Conservation (phyloP, 2,329 filamentous ascomycete species). For the Exophiala aquamarina region DNA sequence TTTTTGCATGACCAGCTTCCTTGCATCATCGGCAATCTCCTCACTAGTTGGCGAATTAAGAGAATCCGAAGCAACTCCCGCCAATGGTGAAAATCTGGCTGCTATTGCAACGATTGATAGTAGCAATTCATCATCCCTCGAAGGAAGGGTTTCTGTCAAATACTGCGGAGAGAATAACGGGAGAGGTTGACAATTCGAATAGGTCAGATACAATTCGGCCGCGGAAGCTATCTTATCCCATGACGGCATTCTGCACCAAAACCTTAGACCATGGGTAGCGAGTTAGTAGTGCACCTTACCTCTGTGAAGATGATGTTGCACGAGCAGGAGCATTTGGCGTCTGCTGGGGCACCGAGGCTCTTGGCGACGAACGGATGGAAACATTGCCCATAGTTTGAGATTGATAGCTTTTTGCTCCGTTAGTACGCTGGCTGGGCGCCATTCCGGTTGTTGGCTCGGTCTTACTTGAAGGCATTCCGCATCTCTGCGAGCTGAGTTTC, state of each 20-base stretch:
- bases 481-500: conserved; percentile 9
- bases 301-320: background rate
- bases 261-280: background rate
- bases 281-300: background rate
- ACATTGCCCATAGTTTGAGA: background rate
- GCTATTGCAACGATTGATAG: conserved; percentile 33
- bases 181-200: conserved; percentile 37
- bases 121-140: conserved; percentile 28
- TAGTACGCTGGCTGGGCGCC: background rate
- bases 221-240: conserved; percentile 9
- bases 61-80: background rate
- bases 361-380: background rate
- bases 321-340: no score
- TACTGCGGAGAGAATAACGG: conserved; percentile 30
- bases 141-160: conserved; percentile 21
- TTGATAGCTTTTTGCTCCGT: conserved; percentile 3
- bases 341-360: background rate
- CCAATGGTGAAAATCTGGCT: conserved; percentile 29
- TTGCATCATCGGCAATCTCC: conserved; percentile 15
- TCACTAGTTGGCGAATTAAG: background rate
- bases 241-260: conserved; percentile 10
- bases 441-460: background rate
- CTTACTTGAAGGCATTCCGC: conserved; percentile 8
- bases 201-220: conserved; percentile 31
- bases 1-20: conserved; percentile 39